Conservation (phyloP, 768 basidiomycete genomes). For the Myochromella boudieri region DNA sequence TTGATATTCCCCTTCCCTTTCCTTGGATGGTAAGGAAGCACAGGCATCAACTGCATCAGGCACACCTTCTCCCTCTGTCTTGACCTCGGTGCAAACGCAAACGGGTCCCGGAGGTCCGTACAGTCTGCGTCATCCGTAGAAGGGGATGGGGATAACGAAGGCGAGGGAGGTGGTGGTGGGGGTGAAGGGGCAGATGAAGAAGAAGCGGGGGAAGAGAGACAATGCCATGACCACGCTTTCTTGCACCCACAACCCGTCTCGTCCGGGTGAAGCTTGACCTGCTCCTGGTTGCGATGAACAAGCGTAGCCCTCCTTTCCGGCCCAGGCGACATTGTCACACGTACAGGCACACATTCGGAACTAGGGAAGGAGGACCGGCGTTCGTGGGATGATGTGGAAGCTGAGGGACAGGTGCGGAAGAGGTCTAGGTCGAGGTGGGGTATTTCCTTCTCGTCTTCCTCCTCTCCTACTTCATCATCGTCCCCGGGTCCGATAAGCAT, state of each 20-base stretch:
- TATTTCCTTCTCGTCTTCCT: background rate
- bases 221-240: too few species aligned
- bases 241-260: too few species aligned
- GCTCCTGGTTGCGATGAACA: too few species aligned
- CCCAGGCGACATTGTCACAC: background rate
- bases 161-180: too few species aligned
- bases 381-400: background rate
- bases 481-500: background rate
- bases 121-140: too few species aligned
- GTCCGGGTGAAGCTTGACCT: too few species aligned
- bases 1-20: background rate
- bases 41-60: background rate
- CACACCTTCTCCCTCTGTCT: too few species aligned
- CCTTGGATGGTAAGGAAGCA: background rate
- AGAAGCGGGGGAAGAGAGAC: too few species aligned
- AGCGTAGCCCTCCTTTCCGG: background rate
- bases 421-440: background rate
- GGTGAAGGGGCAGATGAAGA: too few species aligned
- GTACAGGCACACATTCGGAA: background rate
- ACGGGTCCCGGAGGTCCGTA: background rate
- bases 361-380: background rate
- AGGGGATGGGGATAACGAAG: too few species aligned
- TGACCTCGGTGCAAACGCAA: background rate
- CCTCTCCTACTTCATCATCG: too few species aligned
- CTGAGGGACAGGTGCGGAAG: background rate